These are phyloP conservation scores for Penicillium concentricum DNA, from an alignment of 2,329 filamentous ascomycete species.

Conservation along the genomic window DNA sequence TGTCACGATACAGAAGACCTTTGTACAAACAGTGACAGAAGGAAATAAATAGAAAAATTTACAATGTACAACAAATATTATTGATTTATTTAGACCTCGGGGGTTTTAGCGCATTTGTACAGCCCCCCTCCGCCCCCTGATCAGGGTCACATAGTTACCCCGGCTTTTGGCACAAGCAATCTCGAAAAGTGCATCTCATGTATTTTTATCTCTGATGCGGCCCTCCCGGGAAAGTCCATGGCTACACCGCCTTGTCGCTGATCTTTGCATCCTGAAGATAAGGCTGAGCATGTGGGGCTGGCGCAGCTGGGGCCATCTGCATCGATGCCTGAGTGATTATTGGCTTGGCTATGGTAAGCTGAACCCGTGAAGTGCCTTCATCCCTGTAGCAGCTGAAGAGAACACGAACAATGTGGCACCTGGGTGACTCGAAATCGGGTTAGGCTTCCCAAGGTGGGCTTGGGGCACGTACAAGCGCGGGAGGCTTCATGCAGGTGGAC, in stretches of 20 bases:
- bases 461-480: background rate
- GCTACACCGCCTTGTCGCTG: background rate
- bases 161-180: background rate
- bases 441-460: background rate
- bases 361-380: background rate
- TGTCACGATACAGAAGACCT: slow-evolving; percentile 11
- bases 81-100: background rate
- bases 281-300: background rate
- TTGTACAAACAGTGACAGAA: slow-evolving; percentile 3
- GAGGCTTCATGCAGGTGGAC: background rate
- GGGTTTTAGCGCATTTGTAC: background rate
- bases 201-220: background rate
- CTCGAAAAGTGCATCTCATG: background rate
- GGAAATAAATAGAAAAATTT: background rate
- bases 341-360: background rate
- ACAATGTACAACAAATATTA: background rate
- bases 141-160: background rate
- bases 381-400: background rate
- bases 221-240: background rate
- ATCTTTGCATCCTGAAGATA: background rate
- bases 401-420: background rate
- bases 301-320: too few species aligned
- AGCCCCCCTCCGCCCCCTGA: background rate
- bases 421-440: background rate
- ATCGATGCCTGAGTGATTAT: background rate